Evolutionary conservation across 345 rosid genomes (phyloP), one percentile per base, ranked within the genome.

Genomic region (Laguncularia racemosa): DNA sequence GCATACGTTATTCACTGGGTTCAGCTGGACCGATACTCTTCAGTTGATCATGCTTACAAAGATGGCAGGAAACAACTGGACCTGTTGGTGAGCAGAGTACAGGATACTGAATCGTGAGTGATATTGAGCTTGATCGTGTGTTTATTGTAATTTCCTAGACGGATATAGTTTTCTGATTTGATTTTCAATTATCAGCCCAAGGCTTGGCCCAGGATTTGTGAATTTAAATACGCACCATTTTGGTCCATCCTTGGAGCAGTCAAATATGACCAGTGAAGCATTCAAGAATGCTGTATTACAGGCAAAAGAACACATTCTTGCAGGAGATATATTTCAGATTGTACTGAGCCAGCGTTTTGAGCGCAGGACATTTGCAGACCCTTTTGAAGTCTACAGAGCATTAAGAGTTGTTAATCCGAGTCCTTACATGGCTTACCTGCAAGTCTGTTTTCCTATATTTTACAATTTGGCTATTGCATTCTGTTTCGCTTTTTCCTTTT

Each of bases 281-380:
- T 92, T 84, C 59, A 92, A 78, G 73, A 63, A 69, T 18, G 74
- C 85, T 43, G 95, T 89, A 15, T 68, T 78, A 16, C 63, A 69
- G 55, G 98, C 97, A 14, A 92, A 92, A 65, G 96, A 89, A 53
- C 88, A 89, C 61, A 92, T 93, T 58, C 78, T 68, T 55, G 97
- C 96, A 0, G 96, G 97, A 62, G 95, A 89, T 71, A 89, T 89
- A 26, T 92, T 86, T 75, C 96, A 83, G 81, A 80, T 89, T 16
- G 88, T 89, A 45, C 57, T 86, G 51, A 92, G 97, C 58, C 98
- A 92, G 48, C 80, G 97, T 47, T 92, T 92, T 66, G 97, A 92
- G 61, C 76, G 95, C 14, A 71, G 84, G 55, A 92, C 98, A 28
- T 89, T 81, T 70, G 95, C 97, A 13, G 91, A 89, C 59, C 97